A percentile compares a stretch with the other conserved stretches of the same genome.
Conservation (phyloP, 148 eudicot genomes). For the Persicaria maculosa region DNA sequence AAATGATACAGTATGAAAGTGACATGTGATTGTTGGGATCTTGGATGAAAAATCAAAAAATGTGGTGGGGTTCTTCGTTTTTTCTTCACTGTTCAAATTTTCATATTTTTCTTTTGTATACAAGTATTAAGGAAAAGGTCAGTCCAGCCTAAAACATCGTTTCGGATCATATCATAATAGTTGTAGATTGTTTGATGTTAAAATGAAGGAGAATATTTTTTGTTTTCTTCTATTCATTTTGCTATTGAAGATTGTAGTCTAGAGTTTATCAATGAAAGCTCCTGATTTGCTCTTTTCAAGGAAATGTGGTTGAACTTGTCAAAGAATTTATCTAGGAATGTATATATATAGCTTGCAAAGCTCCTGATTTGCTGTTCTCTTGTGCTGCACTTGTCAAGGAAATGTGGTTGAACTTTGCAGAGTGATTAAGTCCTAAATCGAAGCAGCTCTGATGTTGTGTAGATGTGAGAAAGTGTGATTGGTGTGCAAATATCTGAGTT, state of each 20-base stretch:
- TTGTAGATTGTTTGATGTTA: not conserved
- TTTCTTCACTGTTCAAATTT: no score
- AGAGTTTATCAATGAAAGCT: no score
- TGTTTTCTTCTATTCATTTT: not conserved
- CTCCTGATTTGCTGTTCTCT: not conserved
- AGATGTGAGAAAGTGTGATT: not conserved
- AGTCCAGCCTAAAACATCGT: no score
- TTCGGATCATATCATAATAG: no score
- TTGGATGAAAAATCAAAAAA: not conserved
- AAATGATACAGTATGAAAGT: not conserved
- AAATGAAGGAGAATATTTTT: not conserved
- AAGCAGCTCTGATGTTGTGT: not conserved
- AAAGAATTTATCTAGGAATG: no score
- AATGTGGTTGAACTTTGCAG: not conserved
- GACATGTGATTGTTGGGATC: not conserved
- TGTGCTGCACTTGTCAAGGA: not conserved
- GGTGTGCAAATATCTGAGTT: not conserved
- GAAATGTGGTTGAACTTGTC: no score
- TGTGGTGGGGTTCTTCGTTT: no score
- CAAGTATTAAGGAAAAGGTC: no score
- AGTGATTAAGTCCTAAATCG: not conserved
- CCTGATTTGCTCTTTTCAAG: no score
- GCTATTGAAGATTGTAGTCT: not conserved
- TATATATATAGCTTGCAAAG: not conserved
- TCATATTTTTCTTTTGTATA: no score